Evolutionary conservation across 2,329 filamentous ascomycete genomes (phyloP), one percentile per base, ranked within the genome.

Genomic region (Domatiomyces catenatus): DNA sequence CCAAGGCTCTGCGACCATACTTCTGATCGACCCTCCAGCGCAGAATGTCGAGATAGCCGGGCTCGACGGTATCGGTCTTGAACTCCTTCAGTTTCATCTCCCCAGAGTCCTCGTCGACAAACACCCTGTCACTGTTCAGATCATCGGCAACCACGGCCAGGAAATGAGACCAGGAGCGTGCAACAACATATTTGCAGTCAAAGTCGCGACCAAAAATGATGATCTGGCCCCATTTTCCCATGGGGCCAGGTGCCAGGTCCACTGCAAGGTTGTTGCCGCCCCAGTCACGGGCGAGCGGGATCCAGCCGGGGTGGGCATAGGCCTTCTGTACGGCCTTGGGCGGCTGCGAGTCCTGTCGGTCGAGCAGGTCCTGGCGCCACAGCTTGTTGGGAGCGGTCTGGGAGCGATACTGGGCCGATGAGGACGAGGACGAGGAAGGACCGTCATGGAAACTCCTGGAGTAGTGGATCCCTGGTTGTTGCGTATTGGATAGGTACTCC

Each of bases 121-220:
- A 85, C 74, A 87, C 89, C 67, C 94, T 93, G 56, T 86, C 85
- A 59, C 86, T 92, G 69, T 78, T 80, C 61, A 98, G 72, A 63
- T 98, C 92, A 62, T 98, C 92, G 26, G 92, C 88, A 5, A 95
- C 78, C 28, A 81, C 78, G 48, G 88, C 88, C 18, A 98, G 70
- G 63, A 98, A 89, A 8, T 83, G 77, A 15, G 81, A 79, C 92
- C 92, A 98, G 1, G 90, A 96, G 54, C 86, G 81, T 26, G 92
- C 86, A 51, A 98, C 77, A 5, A 98, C 92, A 64, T 94, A 98
- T 71, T 98, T 98, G 68, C 86, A 94, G 65, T 98, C 92, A 68
- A 94, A 98, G 70, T 98, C 92, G 54, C 92, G 86, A 48, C 92
- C 92, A 66, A 94, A 95, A 54, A 98, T 76, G 61, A 98, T 94